Base-by-base conservation (phyloP, 345 rosid species). In the Camelina neglecta region DNA sequence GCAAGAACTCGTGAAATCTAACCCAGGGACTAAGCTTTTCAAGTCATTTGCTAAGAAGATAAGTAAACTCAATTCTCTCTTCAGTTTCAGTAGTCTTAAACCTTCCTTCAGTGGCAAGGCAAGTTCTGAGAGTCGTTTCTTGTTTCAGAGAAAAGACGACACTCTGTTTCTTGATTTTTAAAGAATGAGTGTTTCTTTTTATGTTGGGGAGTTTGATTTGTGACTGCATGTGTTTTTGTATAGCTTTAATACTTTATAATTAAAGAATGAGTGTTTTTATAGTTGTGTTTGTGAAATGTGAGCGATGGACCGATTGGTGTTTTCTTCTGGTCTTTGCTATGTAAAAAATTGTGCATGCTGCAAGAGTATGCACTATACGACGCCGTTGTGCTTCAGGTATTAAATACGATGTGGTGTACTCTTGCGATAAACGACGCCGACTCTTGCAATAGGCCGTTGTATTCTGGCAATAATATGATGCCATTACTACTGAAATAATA, bases 101-200 rank as follows among this genome's bases (percentile, higher is more conserved):
- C 88, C 96, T 11, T 53, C 67, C 9, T 58, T 73, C 16, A 85
- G 83, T 0, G 82, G 83, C 5, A 90, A 89, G 86, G 57, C 74
- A 39, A 80, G 69, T 65, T 83, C 91, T 4, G 97, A 95, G 65
- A 76, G 81, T 7, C 86, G 93, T 67, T 87, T 87, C 78, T 75
- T 85, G 77, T 88, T 92, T 67, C 97, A 85, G 79, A 88, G 69
- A 85, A 82, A 77, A 84, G 97, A 85, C 83, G 97, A 35, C 93
- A 90, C 78, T 92, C 99, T 1, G 86, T 92, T 44, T 95, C 96
- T 21, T 90, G 86, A 87, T 64, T 42, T 21, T 35, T 39, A 8
- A 33, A 65, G n/a, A 11, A 31, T 76, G 80, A 47, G 56, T 33
- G 62, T 6, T n/a, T 15, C 2, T 18, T 23, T 5, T 35, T 35